Evolutionary conservation across 2,329 filamentous ascomycete genomes (phyloP).

Genomic region (Pestalotiopsis sp.): DNA sequence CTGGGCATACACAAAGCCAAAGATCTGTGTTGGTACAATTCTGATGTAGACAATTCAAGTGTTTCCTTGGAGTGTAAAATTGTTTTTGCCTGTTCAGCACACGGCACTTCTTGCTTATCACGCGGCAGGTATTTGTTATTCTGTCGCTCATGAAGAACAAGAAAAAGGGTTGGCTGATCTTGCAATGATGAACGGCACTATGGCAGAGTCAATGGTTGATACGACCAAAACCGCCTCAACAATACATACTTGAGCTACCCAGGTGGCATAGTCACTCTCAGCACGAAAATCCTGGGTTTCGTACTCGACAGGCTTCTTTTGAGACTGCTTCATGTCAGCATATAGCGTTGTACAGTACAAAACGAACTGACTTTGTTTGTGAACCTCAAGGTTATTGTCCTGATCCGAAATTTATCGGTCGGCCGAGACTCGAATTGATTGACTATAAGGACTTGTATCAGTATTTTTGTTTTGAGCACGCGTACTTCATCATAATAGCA

Average conservation of each 20-base stretch:
- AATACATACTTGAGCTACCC: too few relatives aligned
- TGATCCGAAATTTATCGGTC: background rate
- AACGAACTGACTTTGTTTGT: too few relatives aligned
- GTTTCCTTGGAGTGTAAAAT: slow-evolving; percentile 17
- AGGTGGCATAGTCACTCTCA: background rate
- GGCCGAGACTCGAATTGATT: background rate
- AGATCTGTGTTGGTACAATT: slow-evolving; percentile 23
- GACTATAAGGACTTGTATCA: background rate
- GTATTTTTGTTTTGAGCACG: too few relatives aligned
- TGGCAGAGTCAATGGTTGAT: background rate
- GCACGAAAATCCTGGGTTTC: background rate
- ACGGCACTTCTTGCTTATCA: too few relatives aligned
- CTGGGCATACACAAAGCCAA: slow-evolving; percentile 12
- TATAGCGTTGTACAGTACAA: too few relatives aligned
- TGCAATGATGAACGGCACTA: background rate
- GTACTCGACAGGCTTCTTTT: background rate
- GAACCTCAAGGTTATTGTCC: background rate
- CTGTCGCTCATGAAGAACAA: slow-evolving; percentile 20
- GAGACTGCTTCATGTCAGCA: too few relatives aligned
- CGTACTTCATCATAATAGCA: too few relatives aligned
- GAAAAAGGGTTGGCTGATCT: slow-evolving; percentile 8
- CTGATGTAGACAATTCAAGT: slow-evolving; percentile 14
- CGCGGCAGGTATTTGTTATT: background rate
- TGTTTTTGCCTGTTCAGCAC: background rate
- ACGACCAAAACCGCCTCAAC: background rate